phyloP scores from a whole-genome alignment of 1,284 basidiomycete species.

The Papiliotrema laurentii region DNA sequence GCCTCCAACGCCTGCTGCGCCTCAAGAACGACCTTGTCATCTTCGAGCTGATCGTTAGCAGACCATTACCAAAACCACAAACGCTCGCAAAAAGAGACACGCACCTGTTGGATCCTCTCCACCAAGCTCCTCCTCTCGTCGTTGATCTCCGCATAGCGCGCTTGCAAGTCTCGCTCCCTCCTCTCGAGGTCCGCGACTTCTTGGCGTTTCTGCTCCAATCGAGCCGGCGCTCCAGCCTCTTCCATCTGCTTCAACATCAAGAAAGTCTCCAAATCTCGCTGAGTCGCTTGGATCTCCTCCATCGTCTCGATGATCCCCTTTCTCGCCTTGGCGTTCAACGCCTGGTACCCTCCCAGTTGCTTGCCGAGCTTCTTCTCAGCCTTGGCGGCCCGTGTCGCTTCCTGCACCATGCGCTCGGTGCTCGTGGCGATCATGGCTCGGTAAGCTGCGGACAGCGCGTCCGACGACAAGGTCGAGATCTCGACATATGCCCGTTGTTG shows the following conservation, averaged over 20 bases:
- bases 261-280: conserved; percentile 75
- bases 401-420: conserved; percentile 72
- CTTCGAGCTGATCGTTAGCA: conserved; percentile 32
- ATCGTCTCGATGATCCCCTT: conserved; percentile 66
- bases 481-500: conserved; percentile 64
- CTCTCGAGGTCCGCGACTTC: conserved; percentile 76
- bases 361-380: conserved; percentile 87
- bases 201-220: conserved; percentile 69
- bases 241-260: conserved; percentile 66
- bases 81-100: conserved; percentile 6
- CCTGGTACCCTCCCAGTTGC: conserved; percentile 84
- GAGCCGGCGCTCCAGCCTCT: conserved; percentile 64
- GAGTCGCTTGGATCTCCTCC: conserved; percentile 61
- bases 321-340: conserved; percentile 65
- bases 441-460: conserved; percentile 64
- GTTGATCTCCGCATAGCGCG: conserved; percentile 75
- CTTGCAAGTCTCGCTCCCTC: conserved; percentile 71
- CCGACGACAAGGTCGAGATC: conserved; percentile 55
- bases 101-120: conserved; percentile 54
- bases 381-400: conserved; percentile 76
- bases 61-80: not conserved
- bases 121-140: conserved; percentile 64
- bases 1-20: conserved; percentile 46
- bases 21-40: conserved; percentile 43
- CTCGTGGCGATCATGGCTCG: conserved; percentile 59